Evolutionary conservation across 2,329 filamentous ascomycete species (phyloP).

Genomic region (Emmonsia crescens): DNA sequence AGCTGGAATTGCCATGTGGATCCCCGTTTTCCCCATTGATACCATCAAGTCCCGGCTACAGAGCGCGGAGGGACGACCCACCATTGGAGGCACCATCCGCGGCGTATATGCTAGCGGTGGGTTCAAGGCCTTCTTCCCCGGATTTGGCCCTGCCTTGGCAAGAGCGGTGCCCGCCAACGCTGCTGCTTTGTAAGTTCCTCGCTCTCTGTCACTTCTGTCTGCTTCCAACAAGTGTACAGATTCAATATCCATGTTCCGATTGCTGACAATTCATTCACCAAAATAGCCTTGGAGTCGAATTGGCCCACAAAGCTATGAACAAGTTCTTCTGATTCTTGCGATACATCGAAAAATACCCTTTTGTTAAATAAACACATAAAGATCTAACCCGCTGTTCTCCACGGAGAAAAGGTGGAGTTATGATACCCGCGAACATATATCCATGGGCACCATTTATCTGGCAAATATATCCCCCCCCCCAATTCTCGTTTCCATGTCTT

Average conservation of each 20-base stretch:
- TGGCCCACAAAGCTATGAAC: constrained; percentile 42
- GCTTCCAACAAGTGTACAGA: neutral
- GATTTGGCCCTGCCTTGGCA: constrained; percentile 83
- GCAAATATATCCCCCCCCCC: too few species aligned
- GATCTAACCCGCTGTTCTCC: neutral
- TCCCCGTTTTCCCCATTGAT: constrained; percentile 94
- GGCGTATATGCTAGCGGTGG: constrained; percentile 78
- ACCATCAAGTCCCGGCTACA: constrained; percentile 92
- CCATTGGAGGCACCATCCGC: constrained; percentile 65
- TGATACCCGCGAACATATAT: neutral
- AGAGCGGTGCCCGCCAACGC: constrained; percentile 94
- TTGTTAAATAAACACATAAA: neutral
- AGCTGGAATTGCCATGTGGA: constrained; percentile 97
- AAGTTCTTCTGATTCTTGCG: constrained; percentile 30
- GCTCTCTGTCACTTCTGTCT: neutral
- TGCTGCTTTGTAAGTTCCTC: constrained; percentile 59
- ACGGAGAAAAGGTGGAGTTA: neutral
- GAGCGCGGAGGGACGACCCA: constrained; percentile 76
- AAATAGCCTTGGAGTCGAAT: constrained; percentile 36
- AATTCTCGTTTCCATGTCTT: neutral
- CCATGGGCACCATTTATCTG: neutral
- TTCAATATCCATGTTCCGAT: neutral
- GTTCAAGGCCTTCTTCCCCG: constrained; percentile 89
- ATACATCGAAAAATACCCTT: neutral
- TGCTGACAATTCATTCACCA: constrained; percentile 9